Evolutionary conservation across 2,329 filamentous ascomycete species (phyloP), one percentile per base, ranked within the genome.

Genomic region (Penicillium sp.): DNA sequence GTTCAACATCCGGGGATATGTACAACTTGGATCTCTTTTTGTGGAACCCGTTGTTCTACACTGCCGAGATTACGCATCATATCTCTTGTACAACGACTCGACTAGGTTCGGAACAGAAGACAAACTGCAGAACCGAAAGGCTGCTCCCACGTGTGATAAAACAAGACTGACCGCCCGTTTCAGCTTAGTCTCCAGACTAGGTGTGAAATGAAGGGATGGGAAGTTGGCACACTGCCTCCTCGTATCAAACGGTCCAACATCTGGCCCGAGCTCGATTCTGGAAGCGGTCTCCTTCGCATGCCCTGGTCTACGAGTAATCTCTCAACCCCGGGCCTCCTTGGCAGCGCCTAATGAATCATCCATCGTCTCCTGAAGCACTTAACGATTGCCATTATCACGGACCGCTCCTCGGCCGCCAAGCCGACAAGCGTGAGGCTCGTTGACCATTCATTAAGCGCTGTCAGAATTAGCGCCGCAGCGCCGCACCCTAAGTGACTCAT

Each of bases 361-460:
- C 35, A 41, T 15, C 11, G 1, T 41, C 3, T 13, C 3, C 35
- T 11, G 8, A 41, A 17, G 2, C 9, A 41, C 5, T 13, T 5
- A 9, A 41, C 2, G 35, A 17, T 41, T 11, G 35, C 35, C 35
- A 41, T 11, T 26, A 17, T 13, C 11, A 41, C 35, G 17, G 35
- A 13, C 15, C 11, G 0, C 2, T 55, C n/a, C n/a, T 46, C 13
- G 9, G 7, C 38, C 5, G 9, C 26, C 52, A 26, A 21, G 17
- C 7, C 8, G 21, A 44, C 9, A 48, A 48, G 21, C 21, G 13
- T 48, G 46, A 15, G 46, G 46, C 46, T 26, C 46, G 7, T 53
- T n/a, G 19, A 23, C 50, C 50, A 53, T 35, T 23, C 31, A 26
- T 53, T 53, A 44, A 29, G 50, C 50, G 50, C 50, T 15, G n/a